Conservation (phyloP, 1,139 yeast genomes). For the Hansenula lynferdii region DNA sequence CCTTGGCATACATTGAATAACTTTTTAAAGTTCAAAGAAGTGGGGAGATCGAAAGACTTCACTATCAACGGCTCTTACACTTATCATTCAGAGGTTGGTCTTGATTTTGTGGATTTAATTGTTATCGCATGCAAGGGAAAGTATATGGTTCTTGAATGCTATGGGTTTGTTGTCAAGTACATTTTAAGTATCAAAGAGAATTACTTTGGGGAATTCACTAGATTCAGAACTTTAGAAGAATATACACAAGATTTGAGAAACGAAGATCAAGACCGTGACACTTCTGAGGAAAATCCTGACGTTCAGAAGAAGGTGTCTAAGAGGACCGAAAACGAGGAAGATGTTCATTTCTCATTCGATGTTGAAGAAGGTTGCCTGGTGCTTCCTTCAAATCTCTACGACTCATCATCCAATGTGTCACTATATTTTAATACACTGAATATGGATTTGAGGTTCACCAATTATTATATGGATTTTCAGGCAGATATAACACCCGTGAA, state of each 20-base stretch:
- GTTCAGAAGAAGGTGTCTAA: constrained; percentile 28
- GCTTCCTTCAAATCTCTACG: constrained; percentile 70
- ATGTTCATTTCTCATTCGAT: constrained; percentile 66
- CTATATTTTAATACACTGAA: constrained; percentile 63
- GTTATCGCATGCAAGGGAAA: constrained; percentile 61
- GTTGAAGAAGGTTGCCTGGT: constrained; percentile 67
- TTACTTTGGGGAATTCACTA: constrained; percentile 83
- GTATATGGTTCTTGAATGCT: constrained; percentile 62
- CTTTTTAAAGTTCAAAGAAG: constrained; percentile 54
- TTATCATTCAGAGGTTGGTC: constrained; percentile 51
- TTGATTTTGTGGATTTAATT: constrained; percentile 66
- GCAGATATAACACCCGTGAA: constrained; percentile 48
- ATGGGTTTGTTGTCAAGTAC: constrained; percentile 76
- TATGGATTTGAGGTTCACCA: constrained; percentile 79
- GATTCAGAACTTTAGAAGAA: constrained; percentile 83
- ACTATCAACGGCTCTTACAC: constrained; percentile 62
- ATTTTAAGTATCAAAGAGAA: constrained; percentile 78
- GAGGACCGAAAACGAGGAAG: constrained; percentile 68
- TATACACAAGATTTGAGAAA: constrained; percentile 33
- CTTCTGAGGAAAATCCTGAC: background rate
- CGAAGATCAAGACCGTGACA: background rate
- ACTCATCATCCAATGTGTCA: constrained; percentile 56
- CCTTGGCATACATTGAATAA: constrained; percentile 87
- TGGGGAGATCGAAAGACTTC: constrained; percentile 67
- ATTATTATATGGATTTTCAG: constrained; percentile 85